phyloP scores from a whole-genome alignment of 2,329 filamentous ascomycete genomes.

The Colletotrichum noveboracense region DNA sequence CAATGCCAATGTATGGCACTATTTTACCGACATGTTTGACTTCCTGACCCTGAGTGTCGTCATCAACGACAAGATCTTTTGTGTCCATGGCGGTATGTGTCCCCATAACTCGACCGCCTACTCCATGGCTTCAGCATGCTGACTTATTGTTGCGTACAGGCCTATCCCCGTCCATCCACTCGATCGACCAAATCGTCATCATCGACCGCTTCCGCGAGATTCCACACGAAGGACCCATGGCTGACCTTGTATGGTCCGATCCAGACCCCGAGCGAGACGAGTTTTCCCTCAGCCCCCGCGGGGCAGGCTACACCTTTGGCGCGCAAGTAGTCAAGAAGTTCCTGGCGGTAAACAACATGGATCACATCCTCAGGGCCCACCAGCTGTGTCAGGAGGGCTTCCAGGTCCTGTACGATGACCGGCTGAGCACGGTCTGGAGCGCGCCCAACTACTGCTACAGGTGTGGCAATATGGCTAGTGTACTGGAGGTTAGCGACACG shows the following conservation, averaged over 20 bases:
- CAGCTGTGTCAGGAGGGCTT: constrained; percentile 98
- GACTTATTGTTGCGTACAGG: constrained; percentile 47
- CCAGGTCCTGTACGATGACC: constrained; percentile 94
- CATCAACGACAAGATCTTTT: constrained; percentile 99
- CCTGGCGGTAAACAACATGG: constrained; percentile 96
- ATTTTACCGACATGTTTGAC: constrained; percentile 99
- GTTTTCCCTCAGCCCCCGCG: constrained; percentile 90
- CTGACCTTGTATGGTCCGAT: constrained; percentile 98
- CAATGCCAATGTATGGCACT: constrained; percentile 98
- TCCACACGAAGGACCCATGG: constrained; percentile 98
- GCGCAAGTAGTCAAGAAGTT: constrained; percentile 99
- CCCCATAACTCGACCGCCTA: not conserved
- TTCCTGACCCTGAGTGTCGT: constrained; percentile 96
- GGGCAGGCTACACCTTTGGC: constrained; percentile 96
- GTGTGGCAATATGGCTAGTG: constrained; percentile 96
- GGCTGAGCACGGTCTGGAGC: constrained; percentile 95
- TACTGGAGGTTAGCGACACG: constrained; percentile 92
- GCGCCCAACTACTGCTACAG: constrained; percentile 96
- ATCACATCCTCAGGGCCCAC: constrained; percentile 95
- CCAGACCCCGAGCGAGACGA: constrained; percentile 97
- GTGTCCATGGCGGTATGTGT: constrained; percentile 82
- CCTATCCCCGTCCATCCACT: constrained; percentile 89
- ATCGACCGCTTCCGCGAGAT: constrained; percentile 99
- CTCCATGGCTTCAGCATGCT: not conserved
- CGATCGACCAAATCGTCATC: constrained; percentile 99